Evolutionary conservation across 2,329 filamentous ascomycete species (phyloP).

Genomic region (Aspergillus calidoustus): DNA sequence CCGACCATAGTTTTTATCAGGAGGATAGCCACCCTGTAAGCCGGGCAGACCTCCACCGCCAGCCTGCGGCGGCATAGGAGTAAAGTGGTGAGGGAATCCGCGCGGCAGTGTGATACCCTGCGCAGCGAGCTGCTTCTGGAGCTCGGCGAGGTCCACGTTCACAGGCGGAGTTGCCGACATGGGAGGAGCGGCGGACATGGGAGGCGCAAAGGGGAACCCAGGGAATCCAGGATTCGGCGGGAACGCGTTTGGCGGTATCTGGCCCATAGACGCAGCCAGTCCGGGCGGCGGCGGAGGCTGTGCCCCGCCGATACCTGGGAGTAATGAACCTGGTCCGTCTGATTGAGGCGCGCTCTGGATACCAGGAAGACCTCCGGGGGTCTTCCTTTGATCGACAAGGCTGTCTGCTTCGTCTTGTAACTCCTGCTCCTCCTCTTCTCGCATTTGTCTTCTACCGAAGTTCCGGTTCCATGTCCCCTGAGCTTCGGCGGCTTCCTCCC

Average conservation of each 20-base stretch:
- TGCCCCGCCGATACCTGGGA: constrained; percentile 55
- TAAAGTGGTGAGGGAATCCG: constrained; percentile 45
- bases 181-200: constrained; percentile 54
- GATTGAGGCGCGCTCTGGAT: constrained; percentile 60
- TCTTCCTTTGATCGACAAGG: constrained; percentile 87
- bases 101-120: constrained; percentile 43
- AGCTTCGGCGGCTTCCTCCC: constrained; percentile 88
- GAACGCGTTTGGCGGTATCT: constrained; percentile 34
- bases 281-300: constrained; percentile 42
- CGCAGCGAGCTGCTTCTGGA: constrained; percentile 43
- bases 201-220: constrained; percentile 46
- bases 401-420: constrained; percentile 91
- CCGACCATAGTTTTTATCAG: constrained; percentile 40
- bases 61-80: constrained; percentile 37
- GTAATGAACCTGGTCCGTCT: constrained; percentile 48
- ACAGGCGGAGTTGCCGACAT: constrained; percentile 48
- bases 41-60: constrained; percentile 38
- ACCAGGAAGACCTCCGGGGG: constrained; percentile 58
- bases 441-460: constrained; percentile 74
- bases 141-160: constrained; percentile 42
- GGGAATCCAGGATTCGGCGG: constrained; percentile 41
- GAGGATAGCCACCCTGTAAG: constrained; percentile 40
- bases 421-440: constrained; percentile 93
- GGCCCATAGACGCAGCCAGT: constrained; percentile 46
- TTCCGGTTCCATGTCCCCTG: constrained; percentile 92